Conservation (phyloP, 495 filamentous ascomycete species). For the Neurospora hispaniola region DNA sequence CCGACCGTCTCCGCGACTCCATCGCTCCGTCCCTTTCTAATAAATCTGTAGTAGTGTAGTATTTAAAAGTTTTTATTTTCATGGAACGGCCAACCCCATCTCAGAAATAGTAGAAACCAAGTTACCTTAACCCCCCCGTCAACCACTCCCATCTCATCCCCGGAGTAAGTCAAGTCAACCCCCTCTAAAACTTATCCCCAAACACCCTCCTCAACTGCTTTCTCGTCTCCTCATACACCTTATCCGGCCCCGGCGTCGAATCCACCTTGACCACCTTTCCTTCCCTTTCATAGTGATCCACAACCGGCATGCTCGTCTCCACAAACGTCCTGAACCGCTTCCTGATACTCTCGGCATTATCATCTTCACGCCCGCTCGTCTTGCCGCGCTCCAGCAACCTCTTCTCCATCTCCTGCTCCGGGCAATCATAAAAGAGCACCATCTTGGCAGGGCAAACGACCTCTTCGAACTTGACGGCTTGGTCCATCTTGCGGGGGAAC, state of each 20-base stretch:
- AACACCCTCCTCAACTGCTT: conserved; percentile 24
- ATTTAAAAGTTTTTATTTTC: too few relatives aligned
- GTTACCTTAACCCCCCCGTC: too few relatives aligned
- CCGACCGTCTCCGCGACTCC: too few relatives aligned
- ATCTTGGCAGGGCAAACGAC: conserved; percentile 72
- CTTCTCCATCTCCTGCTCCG: conserved; percentile 75
- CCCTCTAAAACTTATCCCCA: conserved; percentile 17
- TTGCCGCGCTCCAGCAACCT: conserved; percentile 79
- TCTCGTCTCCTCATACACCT: conserved; percentile 65
- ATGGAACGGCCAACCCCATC: too few relatives aligned
- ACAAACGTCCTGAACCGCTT: conserved; percentile 92
- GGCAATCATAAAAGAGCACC: conserved; percentile 85
- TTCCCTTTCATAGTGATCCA: conserved; percentile 68
- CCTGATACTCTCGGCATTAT: conserved; percentile 89
- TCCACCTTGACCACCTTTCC: conserved; percentile 68
- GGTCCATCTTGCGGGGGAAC: conserved; percentile 94
- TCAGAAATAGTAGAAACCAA: too few relatives aligned
- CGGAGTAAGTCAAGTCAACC: too few relatives aligned
- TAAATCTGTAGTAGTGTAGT: too few relatives aligned
- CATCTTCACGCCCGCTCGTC: conserved; percentile 82
- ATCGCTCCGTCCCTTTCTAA: too few relatives aligned
- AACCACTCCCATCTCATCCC: too few relatives aligned
- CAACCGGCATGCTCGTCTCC: conserved; percentile 94
- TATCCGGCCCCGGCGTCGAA: conserved; percentile 55
- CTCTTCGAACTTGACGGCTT: conserved; percentile 86